These are phyloP conservation scores for Rhizophagus clarus DNA, from an alignment of 192 early-diverging fungal genomes.

Conservation along the genomic window DNA sequence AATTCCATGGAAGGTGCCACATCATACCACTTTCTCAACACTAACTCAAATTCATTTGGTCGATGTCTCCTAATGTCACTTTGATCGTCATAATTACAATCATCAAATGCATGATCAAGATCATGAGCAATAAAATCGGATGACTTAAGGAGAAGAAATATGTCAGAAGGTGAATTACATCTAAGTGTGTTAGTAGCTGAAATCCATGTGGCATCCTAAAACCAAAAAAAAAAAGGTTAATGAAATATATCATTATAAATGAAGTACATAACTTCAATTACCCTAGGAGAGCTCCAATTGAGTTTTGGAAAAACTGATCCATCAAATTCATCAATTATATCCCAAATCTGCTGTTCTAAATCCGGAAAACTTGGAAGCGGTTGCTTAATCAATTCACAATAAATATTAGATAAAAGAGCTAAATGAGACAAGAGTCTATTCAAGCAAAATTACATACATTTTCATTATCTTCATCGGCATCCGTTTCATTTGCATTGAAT, in stretches of 20 bases:
- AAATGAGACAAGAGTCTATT: background rate
- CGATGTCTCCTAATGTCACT: slow-evolving; percentile 29
- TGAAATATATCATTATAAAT: background rate
- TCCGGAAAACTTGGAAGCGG: slow-evolving; percentile 61
- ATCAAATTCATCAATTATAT: slow-evolving; percentile 70
- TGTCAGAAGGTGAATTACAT: slow-evolving; percentile 76
- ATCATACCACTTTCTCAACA: slow-evolving; percentile 90
- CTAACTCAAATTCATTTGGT: slow-evolving; percentile 62
- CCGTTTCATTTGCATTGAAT: slow-evolving; percentile 37
- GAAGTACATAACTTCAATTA: slow-evolving; percentile 31
- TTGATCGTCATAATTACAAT: slow-evolving; percentile 53
- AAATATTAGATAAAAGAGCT: background rate
- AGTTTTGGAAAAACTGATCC: slow-evolving; percentile 91
- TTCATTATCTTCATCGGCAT: slow-evolving; percentile 47
- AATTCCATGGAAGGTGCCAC: slow-evolving; percentile 93
- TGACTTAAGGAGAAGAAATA: slow-evolving; percentile 88
- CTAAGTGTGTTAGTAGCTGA: slow-evolving; percentile 74
- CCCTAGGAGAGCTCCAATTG: slow-evolving; percentile 92
- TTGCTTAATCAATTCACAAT: slow-evolving; percentile 30
- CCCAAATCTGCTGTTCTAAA: slow-evolving; percentile 63
- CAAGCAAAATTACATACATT: background rate
- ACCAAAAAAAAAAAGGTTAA: slow-evolving; percentile 21
- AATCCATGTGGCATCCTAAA: slow-evolving; percentile 89
- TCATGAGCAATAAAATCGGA: slow-evolving; percentile 92
- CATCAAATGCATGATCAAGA: slow-evolving; percentile 71